Evolutionary conservation across 371 early-diverging fungal species (phyloP).

Genomic region (Apophysomyces elegans): DNA sequence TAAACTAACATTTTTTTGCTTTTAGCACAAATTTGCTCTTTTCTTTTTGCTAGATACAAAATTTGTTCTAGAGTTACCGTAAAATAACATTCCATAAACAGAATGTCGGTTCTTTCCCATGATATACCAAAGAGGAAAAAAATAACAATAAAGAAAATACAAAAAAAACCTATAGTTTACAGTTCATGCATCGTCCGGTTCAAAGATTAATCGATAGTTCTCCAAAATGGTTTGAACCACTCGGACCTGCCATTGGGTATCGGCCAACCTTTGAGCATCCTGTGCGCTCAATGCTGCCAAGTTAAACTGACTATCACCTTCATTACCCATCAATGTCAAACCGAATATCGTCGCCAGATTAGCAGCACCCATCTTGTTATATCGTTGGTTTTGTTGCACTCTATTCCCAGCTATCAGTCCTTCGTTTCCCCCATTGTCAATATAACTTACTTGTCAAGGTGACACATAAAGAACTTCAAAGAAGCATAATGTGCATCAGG

Average conservation of each 20-base stretch:
- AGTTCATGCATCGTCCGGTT: constrained; percentile 38
- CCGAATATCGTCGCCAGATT: constrained; percentile 90
- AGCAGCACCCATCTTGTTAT: constrained; percentile 83
- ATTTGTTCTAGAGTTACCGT: not conserved
- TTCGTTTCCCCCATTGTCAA: too few species aligned
- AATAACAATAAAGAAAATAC: not conserved
- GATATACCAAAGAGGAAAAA: not conserved
- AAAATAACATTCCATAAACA: not conserved
- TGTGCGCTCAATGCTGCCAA: constrained; percentile 9
- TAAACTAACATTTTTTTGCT: too few species aligned
- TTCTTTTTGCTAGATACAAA: too few species aligned
- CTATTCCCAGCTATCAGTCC: constrained; percentile 32
- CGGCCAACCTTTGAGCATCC: constrained; percentile 30
- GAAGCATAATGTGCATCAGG: constrained; percentile 83
- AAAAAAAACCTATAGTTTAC: not conserved
- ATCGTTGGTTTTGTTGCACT: constrained; percentile 69
- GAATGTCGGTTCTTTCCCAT: too few species aligned
- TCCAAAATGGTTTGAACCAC: constrained; percentile 48
- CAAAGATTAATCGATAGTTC: constrained; percentile 50
- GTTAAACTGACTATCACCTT: constrained; percentile 29
- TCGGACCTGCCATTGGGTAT: constrained; percentile 46
- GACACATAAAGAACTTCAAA: constrained; percentile 72
- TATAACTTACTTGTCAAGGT: constrained; percentile 67
- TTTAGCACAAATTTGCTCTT: too few species aligned
- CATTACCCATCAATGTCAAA: constrained; percentile 77